Conservation (phyloP, 2,329 filamentous ascomycete species). For the Aschersonia sp. region DNA sequence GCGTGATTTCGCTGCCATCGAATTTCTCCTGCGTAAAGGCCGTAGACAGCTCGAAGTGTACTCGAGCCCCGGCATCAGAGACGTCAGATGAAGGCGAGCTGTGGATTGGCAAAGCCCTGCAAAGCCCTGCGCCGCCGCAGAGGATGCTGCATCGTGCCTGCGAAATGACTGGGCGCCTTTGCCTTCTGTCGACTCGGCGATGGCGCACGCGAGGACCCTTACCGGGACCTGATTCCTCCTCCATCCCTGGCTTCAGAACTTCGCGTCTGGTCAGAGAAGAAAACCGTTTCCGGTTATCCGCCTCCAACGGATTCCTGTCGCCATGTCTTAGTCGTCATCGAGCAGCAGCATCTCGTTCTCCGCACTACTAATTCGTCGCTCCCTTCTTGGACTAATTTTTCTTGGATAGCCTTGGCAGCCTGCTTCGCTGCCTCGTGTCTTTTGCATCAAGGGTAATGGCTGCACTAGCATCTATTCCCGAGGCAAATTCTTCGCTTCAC, state of each 20-base stretch:
- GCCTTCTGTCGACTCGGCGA: background rate
- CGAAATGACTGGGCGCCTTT: background rate
- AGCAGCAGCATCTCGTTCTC: conserved; percentile 3
- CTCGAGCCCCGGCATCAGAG: conserved; percentile 64
- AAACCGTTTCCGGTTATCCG: background rate
- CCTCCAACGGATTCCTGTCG: background rate
- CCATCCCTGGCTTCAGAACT: background rate
- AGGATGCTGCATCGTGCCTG: background rate
- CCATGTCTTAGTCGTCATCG: background rate
- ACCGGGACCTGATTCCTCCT: background rate
- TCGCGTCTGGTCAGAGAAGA: background rate
- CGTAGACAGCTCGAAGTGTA: conserved; percentile 70
- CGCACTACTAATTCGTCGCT: conserved; percentile 4
- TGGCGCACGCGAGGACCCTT: background rate
- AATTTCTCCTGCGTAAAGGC: conserved; percentile 73
- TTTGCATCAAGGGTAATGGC: conserved; percentile 14
- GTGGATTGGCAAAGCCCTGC: background rate
- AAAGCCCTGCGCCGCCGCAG: background rate
- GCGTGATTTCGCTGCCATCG: conserved; percentile 74
- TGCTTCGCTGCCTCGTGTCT: conserved; percentile 1
- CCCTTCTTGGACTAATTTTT: conserved; percentile 3
- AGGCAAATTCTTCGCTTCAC: conserved; percentile 8
- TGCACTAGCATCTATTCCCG: conserved; percentile 13
- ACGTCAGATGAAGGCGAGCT: conserved; percentile 36
- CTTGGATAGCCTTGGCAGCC: background rate